Percentiles rank a stretch among this genome's conserved stretches.
Conservation (phyloP, 2,329 filamentous ascomycete species). For the Trichothecium sympodiale region DNA sequence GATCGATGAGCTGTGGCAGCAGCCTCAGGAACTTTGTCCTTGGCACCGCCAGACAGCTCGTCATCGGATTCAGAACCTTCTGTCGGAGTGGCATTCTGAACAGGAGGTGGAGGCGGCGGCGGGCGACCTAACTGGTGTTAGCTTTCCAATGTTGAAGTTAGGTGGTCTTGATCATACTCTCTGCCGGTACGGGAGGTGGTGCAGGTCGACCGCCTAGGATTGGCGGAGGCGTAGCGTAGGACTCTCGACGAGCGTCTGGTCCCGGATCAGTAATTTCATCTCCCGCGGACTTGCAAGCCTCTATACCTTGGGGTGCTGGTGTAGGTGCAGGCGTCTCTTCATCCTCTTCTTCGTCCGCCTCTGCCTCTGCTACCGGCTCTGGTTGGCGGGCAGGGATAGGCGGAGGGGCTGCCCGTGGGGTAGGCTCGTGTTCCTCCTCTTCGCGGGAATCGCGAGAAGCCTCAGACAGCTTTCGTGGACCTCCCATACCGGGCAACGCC, state of each 20-base stretch:
- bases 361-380: conserved; percentile 1
- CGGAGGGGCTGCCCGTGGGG: conserved; percentile 15
- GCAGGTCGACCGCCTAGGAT: conserved; percentile 39
- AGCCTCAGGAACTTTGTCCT: conserved; percentile 28
- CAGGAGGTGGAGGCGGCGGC: conserved; percentile 39
- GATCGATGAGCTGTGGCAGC: conserved; percentile 12
- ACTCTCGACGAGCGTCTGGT: conserved; percentile 21
- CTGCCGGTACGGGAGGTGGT: conserved; percentile 46
- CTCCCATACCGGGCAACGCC: conserved; percentile 63
- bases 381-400: conserved; percentile 14
- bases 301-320: conserved; percentile 11
- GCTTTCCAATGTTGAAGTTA: conserved; percentile 11
- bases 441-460: conserved; percentile 19
- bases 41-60: conserved; percentile 54
- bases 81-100: conserved; percentile 51
- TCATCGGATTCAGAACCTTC: conserved; percentile 83
- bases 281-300: neutral
- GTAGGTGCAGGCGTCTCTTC: conserved; percentile 22
- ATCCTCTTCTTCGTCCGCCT: conserved; percentile 20
- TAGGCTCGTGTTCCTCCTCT: conserved; percentile 17
- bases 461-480: conserved; percentile 36
- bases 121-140: conserved; percentile 45
- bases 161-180: conserved; percentile 32
- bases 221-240: conserved; percentile 29
- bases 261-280: conserved; percentile 13